Evolutionary conservation across 306 rosid species (phyloP), one percentile per base, ranked within the genome.

Genomic region (Glycine latifolia): DNA sequence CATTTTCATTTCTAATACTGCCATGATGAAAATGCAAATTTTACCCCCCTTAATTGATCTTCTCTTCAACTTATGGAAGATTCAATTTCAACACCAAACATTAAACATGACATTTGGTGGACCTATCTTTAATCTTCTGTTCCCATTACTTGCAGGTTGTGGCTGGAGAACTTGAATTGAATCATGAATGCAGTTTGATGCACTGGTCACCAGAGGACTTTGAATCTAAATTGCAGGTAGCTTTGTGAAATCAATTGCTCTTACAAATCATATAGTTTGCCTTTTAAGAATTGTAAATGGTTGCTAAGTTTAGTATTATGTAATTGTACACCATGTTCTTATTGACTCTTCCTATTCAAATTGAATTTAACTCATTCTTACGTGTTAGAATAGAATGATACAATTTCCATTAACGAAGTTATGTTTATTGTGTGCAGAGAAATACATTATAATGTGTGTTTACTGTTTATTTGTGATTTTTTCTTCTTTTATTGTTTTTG

Each of bases 201-300:
- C 90, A 94, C 80, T 94, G 98, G 97, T 94, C 98, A 31, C 94
- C 97, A 0, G 97, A 91, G 86, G 97, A 92, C 83, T 94, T 94
- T 44, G 98, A 94, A 85, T 89, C 98, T 71, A 92, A 94, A 84
- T 84, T 94, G 84, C 98, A 94, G 97, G 97, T 92, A 73, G 62
- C 53, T 55, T 58, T 81, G 60, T 69, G 63, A 71, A 85, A n/a
- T 70, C 15, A 70, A n/a, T 56, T 31, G 43, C 33, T 76, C 41
- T 33, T 72, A 47, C 52, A 67, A 33, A 73, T 70, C 48, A 49
- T 46, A 13, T 61, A 49, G 12, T 74, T 74, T 58, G 0, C 67
- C 52, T 53, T 61, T 37, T 31, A 20, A 31, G 69, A 48, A 49
- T 48, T 46, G 41, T 53, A 53, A 26, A 26, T 74, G 73, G 75